phyloP scores from a whole-genome alignment of 2,329 filamentous ascomycete species.

The Botrytis elliptica region DNA sequence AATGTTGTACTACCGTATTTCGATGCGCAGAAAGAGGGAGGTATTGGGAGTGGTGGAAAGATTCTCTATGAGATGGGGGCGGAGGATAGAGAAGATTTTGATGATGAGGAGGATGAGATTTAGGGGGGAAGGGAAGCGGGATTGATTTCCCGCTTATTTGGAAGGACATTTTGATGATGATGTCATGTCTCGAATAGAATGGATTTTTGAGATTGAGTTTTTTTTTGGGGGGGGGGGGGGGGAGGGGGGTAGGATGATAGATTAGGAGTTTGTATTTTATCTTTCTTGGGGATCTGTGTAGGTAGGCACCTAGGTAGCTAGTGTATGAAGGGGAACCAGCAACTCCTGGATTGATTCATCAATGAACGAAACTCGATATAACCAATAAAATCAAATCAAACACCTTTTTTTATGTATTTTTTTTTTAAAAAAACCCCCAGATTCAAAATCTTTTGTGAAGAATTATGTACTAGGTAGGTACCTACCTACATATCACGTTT shows the following conservation, averaged over 20 bases:
- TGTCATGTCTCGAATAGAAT: not conserved
- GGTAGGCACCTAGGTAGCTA: too few relatives aligned
- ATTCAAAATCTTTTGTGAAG: too few relatives aligned
- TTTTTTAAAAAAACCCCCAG: too few relatives aligned
- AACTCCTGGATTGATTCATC: too few relatives aligned
- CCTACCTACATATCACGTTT: too few relatives aligned
- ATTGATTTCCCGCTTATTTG: not conserved
- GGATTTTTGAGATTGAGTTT: not conserved
- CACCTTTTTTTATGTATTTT: too few relatives aligned
- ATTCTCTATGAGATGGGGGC: conserved; percentile 96
- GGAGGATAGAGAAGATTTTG: conserved; percentile 96
- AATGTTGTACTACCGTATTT: conserved; percentile 93
- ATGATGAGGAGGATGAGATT: conserved; percentile 72
- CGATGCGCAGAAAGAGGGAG: conserved; percentile 83
- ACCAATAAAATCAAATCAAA: too few relatives aligned
- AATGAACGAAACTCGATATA: too few relatives aligned
- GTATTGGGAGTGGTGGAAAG: conserved; percentile 79
- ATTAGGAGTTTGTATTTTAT: not conserved
- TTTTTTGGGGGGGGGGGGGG: too few relatives aligned
- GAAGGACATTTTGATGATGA: not conserved
- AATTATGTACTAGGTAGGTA: too few relatives aligned
- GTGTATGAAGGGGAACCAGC: too few relatives aligned
- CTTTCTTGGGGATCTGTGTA: not conserved
- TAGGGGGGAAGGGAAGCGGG: conserved; percentile 4
- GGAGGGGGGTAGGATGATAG: not conserved